Percentiles rank a stretch among this genome's conserved stretches.
phyloP scores from a whole-genome alignment of 257 asterid species.

The Catharanthus roseus region DNA sequence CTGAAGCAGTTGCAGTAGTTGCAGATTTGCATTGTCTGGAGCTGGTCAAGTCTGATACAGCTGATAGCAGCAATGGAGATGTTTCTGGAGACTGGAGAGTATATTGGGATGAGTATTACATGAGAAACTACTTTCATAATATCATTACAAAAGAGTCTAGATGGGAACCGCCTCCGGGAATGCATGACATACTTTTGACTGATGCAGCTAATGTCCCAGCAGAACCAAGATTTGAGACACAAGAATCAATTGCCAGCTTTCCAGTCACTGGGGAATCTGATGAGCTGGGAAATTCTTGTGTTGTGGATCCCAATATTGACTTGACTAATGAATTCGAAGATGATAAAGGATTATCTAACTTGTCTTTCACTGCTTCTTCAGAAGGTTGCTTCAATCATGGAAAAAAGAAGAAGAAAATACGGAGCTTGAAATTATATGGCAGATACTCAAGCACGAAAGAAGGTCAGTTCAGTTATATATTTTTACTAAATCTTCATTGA shows the following conservation, averaged over 20 bases:
- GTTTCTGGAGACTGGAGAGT: conserved; percentile 45
- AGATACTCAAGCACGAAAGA: conserved; percentile 33
- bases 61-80: conserved; percentile 19
- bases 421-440: conserved; percentile 33
- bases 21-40: conserved; percentile 20
- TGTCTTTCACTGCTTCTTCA: conserved; percentile 25
- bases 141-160: conserved; percentile 52
- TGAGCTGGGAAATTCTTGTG: conserved; percentile 32
- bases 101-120: conserved; percentile 63
- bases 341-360: conserved; percentile 21
- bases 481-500: not conserved
- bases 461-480: conserved; percentile 33
- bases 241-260: conserved; percentile 19
- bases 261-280: conserved; percentile 20
- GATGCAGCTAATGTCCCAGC: conserved; percentile 19
- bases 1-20: conserved; percentile 17
- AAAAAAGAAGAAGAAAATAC: conserved; percentile 46
- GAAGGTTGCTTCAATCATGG: conserved; percentile 22
- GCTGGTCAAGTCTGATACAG: conserved; percentile 13
- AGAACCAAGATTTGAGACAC: conserved; percentile 15
- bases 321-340: conserved; percentile 20
- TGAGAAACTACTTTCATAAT: conserved; percentile 59
- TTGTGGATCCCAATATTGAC: conserved; percentile 18
- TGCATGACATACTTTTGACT: conserved; percentile 36
- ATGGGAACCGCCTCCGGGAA: conserved; percentile 80